Conservation (phyloP, 2,329 filamentous ascomycete species). For the Endocalyx cinctus region DNA sequence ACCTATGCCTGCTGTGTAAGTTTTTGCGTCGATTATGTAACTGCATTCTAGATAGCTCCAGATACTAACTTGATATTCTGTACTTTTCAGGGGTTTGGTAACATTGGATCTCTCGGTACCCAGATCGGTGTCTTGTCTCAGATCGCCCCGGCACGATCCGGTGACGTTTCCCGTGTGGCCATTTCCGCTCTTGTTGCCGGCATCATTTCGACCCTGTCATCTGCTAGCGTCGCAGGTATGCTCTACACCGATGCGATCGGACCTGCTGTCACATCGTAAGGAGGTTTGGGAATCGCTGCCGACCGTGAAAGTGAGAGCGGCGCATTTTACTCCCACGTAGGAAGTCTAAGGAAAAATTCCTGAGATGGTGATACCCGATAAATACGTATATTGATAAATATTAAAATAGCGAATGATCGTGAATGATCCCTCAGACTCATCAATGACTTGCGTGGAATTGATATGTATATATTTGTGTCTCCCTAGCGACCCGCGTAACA, state of each 20-base stretch:
- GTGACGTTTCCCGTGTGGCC: slow-evolving; percentile 71
- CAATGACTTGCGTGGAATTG: no score
- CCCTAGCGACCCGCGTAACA: no score
- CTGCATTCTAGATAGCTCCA: background rate
- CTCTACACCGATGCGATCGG: slow-evolving; percentile 35
- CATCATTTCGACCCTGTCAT: slow-evolving; percentile 73
- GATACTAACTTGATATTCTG: slow-evolving; percentile 13
- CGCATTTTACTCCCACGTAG: no score
- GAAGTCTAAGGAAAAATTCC: no score
- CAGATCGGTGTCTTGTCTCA: slow-evolving; percentile 86
- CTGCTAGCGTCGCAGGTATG: slow-evolving; percentile 72
- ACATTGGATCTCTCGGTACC: slow-evolving; percentile 81
- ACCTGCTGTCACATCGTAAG: background rate
- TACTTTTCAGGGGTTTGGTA: slow-evolving; percentile 65
- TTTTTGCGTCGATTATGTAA: slow-evolving; percentile 13
- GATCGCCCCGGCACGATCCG: slow-evolving; percentile 68
- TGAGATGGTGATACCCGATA: no score
- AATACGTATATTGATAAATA: no score
- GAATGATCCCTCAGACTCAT: no score
- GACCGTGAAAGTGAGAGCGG: no score
- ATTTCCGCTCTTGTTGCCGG: slow-evolving; percentile 74
- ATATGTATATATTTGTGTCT: no score
- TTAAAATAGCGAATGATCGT: no score
- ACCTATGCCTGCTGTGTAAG: slow-evolving; percentile 74
- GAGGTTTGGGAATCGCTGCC: no score